Evolutionary conservation across 2,329 filamentous ascomycete genomes (phyloP).

Genomic region (Penicillium concentricum): DNA sequence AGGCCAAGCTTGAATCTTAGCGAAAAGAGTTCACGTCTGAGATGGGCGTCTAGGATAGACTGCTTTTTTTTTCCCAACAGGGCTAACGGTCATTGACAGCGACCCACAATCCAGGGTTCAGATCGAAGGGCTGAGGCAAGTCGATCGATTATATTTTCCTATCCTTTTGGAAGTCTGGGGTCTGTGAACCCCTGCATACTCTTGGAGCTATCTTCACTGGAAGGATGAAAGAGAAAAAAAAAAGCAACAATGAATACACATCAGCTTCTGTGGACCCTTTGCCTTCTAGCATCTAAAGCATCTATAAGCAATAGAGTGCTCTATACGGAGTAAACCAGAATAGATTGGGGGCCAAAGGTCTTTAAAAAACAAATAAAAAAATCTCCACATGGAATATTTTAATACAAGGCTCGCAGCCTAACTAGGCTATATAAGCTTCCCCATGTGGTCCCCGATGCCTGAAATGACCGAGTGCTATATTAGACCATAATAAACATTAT

Average conservation of each 20-base stretch:
- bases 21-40: neutral
- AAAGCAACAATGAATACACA: neutral
- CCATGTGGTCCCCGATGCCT: constrained; percentile 6
- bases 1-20: constrained; percentile 3
- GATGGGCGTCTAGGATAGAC: constrained; percentile 8
- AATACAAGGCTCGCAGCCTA: constrained; percentile 12
- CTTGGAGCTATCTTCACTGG: neutral
- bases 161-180: neutral
- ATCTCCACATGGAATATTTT: too few species aligned
- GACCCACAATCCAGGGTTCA: constrained; percentile 23
- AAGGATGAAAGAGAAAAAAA: neutral
- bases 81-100: constrained; percentile 22
- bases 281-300: too few species aligned
- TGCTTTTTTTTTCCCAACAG: constrained; percentile 17
- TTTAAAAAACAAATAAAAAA: too few species aligned
- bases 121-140: constrained; percentile 17
- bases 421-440: constrained; percentile 19
- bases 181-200: neutral
- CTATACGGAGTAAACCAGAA: too few species aligned
- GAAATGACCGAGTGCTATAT: constrained; percentile 10
- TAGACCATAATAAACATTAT: neutral
- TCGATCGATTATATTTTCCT: constrained; percentile 7
- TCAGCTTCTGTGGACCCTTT: neutral
- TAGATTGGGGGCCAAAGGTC: too few species aligned
- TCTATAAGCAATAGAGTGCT: too few species aligned